Percentiles rank a stretch among this genome's conserved stretches.
Evolutionary conservation across 208 protist species (phyloP).

Genomic region (Leishmania mexicana): DNA sequence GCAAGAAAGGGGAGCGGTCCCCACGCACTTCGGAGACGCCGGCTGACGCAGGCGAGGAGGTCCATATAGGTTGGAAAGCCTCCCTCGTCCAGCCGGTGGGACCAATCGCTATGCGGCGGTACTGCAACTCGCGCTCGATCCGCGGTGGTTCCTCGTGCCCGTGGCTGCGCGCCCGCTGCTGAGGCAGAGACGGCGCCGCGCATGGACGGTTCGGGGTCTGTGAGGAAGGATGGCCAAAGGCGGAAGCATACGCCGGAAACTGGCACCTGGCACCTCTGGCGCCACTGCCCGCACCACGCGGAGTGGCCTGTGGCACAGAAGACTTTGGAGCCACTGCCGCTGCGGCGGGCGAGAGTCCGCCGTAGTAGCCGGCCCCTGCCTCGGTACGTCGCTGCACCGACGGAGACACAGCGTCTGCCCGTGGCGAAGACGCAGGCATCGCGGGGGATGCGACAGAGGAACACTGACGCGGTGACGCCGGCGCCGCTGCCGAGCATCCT

Average conservation of each 20-base stretch:
- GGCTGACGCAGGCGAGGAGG: not conserved
- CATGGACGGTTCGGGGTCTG: not conserved
- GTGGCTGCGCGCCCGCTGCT: not conserved
- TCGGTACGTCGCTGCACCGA: not conserved
- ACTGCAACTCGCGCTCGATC: not conserved
- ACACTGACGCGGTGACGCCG: not conserved
- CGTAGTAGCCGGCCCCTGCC: not conserved
- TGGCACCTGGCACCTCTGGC: not conserved
- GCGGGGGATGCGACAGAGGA: not conserved
- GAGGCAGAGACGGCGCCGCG: not conserved
- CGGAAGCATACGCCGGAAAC: not conserved
- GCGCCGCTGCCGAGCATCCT: not conserved
- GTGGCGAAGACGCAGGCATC: not conserved
- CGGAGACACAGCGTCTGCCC: not conserved
- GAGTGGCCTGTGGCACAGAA: not conserved
- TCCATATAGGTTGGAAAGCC: not conserved
- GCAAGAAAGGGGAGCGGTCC: not conserved
- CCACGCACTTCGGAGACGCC: not conserved
- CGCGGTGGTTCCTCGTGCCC: not conserved
- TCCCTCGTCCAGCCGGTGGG: not conserved
- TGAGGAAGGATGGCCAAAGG: not conserved
- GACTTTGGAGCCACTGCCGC: not conserved
- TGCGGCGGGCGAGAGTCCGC: not conserved
- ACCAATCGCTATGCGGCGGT: slow-evolving; percentile 4
- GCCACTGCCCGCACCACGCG: not conserved